A percentile compares a stretch with the other conserved stretches of the same genome.
phyloP scores from a whole-genome alignment of 169 alveolate genomes.

The Cryptosporidium sp. region DNA sequence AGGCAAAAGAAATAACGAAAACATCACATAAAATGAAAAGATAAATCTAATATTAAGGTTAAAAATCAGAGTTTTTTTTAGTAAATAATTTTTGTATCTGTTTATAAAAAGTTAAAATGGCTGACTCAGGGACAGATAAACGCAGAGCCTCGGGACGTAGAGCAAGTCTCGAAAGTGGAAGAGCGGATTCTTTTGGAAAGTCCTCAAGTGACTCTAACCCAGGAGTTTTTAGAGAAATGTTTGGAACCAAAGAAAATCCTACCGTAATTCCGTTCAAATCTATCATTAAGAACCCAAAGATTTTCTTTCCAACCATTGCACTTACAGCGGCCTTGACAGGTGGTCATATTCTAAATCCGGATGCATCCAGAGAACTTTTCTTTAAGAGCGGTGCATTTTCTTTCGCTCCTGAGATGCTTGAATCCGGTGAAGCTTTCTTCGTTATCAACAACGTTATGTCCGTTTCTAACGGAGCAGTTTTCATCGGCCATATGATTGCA shows the following conservation, averaged over 20 bases:
- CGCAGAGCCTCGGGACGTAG: conserved; percentile 4
- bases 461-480: conserved; percentile 47
- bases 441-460: conserved; percentile 51
- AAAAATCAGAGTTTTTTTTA: not conserved
- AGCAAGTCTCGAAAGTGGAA: conserved; percentile 57
- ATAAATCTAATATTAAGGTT: not conserved
- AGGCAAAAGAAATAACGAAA: not conserved
- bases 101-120: not conserved
- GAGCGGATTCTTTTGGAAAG: not conserved
- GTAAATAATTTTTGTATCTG: not conserved
- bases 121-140: not conserved
- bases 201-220: conserved; percentile 1
- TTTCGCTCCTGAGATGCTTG: conserved; percentile 44
- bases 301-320: conserved; percentile 52
- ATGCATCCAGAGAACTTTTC: conserved; percentile 62
- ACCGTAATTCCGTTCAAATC: conserved; percentile 67
- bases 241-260: conserved; percentile 70
- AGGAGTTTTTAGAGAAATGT: conserved; percentile 47
- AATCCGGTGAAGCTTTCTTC: conserved; percentile 52
- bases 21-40: not conserved
- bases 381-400: conserved; percentile 70
- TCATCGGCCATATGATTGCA: conserved; percentile 58
- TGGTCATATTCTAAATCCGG: conserved; percentile 70
- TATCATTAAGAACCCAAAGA: conserved; percentile 56
- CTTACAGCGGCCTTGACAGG: conserved; percentile 61